Conservation (phyloP, 2,329 filamentous ascomycete species). For the Orbilia ellipsospora region DNA sequence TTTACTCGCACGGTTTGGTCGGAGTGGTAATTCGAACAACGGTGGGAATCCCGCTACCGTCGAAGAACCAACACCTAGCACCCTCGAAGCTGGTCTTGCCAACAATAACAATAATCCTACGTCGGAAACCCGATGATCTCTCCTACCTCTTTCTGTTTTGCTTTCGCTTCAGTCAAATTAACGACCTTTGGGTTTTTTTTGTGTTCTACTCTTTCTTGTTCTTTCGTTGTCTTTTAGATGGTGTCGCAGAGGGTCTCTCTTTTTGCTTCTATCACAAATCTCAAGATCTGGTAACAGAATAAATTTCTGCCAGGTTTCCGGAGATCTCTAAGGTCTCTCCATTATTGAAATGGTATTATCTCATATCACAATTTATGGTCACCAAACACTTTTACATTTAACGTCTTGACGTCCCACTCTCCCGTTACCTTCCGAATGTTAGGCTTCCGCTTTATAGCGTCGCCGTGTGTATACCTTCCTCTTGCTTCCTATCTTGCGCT, state of each 20-base stretch:
- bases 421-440: background rate
- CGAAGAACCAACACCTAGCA: slow-evolving; percentile 54
- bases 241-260: slow-evolving; percentile 47
- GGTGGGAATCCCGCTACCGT: slow-evolving; percentile 22
- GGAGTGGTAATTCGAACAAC: slow-evolving; percentile 42
- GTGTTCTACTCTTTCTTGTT: slow-evolving; percentile 1
- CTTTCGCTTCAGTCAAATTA: slow-evolving; percentile 52
- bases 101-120: slow-evolving; percentile 49
- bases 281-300: slow-evolving; percentile 46
- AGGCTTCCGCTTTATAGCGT: background rate
- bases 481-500: slow-evolving; percentile 2
- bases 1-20: slow-evolving; percentile 23
- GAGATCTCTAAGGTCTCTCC: slow-evolving; percentile 12
- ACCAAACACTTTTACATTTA: background rate
- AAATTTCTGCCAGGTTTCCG: slow-evolving; percentile 26
- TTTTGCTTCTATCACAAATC: slow-evolving; percentile 33
- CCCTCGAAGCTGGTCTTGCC: slow-evolving; percentile 56
- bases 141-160: slow-evolving; percentile 22
- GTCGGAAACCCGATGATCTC: slow-evolving; percentile 42
- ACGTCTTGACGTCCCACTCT: background rate
- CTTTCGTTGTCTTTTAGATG: slow-evolving; percentile 55
- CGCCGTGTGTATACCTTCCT: slow-evolving; percentile 8
- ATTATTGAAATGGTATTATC: slow-evolving; percentile 45
- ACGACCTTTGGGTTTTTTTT: slow-evolving; percentile 29
- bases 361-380: slow-evolving; percentile 9